These are phyloP conservation scores for Quercus suber DNA, from an alignment of 306 rosid species.

Conservation along the genomic window DNA sequence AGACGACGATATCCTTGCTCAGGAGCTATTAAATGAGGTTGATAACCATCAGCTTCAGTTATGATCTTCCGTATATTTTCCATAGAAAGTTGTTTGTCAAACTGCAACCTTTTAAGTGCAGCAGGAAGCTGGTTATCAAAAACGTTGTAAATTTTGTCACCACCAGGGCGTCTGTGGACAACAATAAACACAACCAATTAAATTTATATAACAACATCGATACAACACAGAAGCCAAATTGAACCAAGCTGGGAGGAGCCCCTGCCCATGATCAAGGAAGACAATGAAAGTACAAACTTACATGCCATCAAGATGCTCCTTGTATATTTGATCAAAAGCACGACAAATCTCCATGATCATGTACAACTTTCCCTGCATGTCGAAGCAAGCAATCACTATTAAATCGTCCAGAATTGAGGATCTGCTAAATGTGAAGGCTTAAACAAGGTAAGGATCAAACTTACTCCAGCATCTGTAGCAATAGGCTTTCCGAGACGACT, in stretches of 20 bases:
- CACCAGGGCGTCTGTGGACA: slow-evolving; percentile 82
- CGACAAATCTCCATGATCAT: slow-evolving; percentile 94
- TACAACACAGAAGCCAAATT: not conserved
- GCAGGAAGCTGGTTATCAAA: slow-evolving; percentile 98
- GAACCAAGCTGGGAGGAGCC: slow-evolving; percentile 16
- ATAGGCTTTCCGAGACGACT: slow-evolving; percentile 88
- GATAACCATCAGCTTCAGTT: slow-evolving; percentile 98
- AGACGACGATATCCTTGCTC: slow-evolving; percentile 98
- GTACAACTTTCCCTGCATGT: slow-evolving; percentile 82
- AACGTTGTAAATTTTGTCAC: slow-evolving; percentile 83
- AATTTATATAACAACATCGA: slow-evolving; percentile 1
- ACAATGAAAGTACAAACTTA: slow-evolving; percentile 37
- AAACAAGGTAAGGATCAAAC: slow-evolving; percentile 26
- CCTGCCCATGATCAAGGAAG: slow-evolving; percentile 1
- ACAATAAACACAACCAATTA: slow-evolving; percentile 19
- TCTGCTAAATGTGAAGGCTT: not conserved
- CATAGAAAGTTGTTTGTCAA: slow-evolving; percentile 95
- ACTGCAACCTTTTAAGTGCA: slow-evolving; percentile 90
- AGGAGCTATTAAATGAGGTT: slow-evolving; percentile 95
- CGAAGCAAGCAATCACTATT: slow-evolving; percentile 16
- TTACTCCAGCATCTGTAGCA: slow-evolving; percentile 89
- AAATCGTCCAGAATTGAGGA: slow-evolving; percentile 8
- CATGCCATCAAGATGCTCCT: slow-evolving; percentile 98
- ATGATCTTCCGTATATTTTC: slow-evolving; percentile 88
- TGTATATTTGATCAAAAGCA: slow-evolving; percentile 75